Base-by-base conservation (phyloP, 805 yeast genomes). In the Jamesozyma rosinii region DNA sequence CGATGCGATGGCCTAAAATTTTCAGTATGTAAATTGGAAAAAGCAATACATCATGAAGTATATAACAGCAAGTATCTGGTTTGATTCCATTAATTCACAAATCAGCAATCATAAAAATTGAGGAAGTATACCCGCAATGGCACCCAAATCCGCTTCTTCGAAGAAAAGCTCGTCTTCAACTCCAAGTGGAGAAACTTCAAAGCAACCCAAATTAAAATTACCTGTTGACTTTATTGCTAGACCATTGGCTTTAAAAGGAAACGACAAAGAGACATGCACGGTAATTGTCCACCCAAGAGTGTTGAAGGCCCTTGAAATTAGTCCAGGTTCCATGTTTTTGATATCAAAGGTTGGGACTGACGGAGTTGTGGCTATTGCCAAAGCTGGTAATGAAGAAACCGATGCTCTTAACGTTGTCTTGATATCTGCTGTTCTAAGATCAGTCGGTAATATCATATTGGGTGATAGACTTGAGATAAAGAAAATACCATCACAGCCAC, bases 381-480 rank as follows among this genome's bases (percentile, higher is more conserved):
- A 64, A 40, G 54, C 63, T 1, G 71, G 70, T 10, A 65, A 64
- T 37, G 63, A 54, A 19, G 57, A 55, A 14, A 47, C 52, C 8
- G 57, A 57, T 34, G 62, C 66, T 1, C 42, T 46, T 17, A 64
- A 68, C 43, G 70, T 77, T 13, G 59, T 77, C 9, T 65, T 75
- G 44, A 67, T 81, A 13, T 76, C 79, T 29, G 54, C 73, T 30
- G 50, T 74, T 0, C 45, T 74, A 32, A 59, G 80, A 48, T 51
- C 63, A 5, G 62, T 71, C 2, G 65, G 69, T 11, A 72, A 68
- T 35, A 49, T 72, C 1, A 46, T 72, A 4, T 59, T 74, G 5
- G 83, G 83, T 36, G 81, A 76, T 43, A 57, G 79, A 37, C 48
- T 76, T 18, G 65, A 65, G 24, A 49, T 90, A 0, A 54, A 57